phyloP scores from a whole-genome alignment of 2,329 filamentous ascomycete genomes.

The Mycosphaerelloides madeirae region DNA sequence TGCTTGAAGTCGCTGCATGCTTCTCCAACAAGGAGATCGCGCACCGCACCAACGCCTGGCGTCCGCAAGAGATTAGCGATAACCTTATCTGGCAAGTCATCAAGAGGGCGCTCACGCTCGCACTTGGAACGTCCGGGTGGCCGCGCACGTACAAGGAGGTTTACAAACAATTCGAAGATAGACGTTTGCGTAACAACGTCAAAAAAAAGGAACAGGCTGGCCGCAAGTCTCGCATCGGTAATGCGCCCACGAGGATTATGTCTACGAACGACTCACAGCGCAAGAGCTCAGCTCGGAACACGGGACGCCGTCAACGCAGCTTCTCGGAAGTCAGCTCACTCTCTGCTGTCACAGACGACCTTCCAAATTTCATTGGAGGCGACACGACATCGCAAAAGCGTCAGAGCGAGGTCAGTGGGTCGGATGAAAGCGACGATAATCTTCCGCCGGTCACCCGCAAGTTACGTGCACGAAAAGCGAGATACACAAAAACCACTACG shows the following conservation, averaged over 20 bases:
- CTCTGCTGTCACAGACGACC: too few species aligned
- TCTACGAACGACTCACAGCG: too few species aligned
- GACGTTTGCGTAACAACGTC: background rate
- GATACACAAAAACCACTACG: background rate
- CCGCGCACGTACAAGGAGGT: background rate
- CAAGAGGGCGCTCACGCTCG: background rate
- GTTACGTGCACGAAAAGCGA: background rate
- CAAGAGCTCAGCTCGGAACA: too few species aligned
- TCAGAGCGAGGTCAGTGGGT: too few species aligned
- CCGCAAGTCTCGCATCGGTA: background rate
- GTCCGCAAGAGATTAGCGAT: background rate
- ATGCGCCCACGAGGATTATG: background rate
- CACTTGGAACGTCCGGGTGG: background rate
- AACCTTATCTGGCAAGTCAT: background rate
- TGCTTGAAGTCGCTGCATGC: background rate
- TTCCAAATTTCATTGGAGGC: too few species aligned
- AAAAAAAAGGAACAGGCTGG: background rate
- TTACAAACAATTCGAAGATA: background rate
- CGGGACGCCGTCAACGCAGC: too few species aligned
- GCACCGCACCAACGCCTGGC: background rate
- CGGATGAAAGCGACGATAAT: background rate
- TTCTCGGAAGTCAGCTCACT: too few species aligned
- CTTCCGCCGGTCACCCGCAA: background rate
- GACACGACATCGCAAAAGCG: too few species aligned
- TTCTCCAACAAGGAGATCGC: constrained; percentile 2